Base-by-base conservation (phyloP, 192 early-diverging fungal genomes). In the Funneliformis geosporum region DNA sequence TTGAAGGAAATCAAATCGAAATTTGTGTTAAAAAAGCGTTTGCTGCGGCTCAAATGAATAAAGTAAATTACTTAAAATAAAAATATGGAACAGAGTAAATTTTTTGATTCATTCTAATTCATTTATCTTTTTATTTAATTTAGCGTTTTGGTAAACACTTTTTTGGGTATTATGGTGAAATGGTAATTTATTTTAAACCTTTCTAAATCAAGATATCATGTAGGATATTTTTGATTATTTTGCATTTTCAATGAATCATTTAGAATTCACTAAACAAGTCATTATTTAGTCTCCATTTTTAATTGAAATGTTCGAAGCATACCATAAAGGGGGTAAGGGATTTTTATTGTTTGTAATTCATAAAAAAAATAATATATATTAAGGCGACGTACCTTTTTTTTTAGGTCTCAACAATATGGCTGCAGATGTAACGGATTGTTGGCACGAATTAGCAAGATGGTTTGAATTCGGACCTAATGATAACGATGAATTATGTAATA, bases 301-400 rank as follows among this genome's bases (percentile, higher is more conserved):
- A 72, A 87, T 90, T 1, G 94, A 95, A 79, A 84, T 93, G 16
- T 80, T 93, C 42, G 86, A 91, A 60, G 81, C 87, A 25, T 96
- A 97, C 65, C 88, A 90, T 78, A 83, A 88, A 60, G 95, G 96
- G 25, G 96, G 94, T 81, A 82, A 42, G 40, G 25, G 5, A 28
- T 27, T n/a, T n/a, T n/a, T 65, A 28, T 65, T 16, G 5, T 5
- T 59, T 87, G 42, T 81, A 71, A 59, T 77, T 80, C 5, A 85
- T 84, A 84, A 81, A 83, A 12, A 75, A 65, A 65, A 67, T 10
- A 83, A 11, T 21, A 67, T 7, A 87, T 83, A 18, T 73, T 47
- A 28, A 74, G 79, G 5, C 8, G 38, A 4, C 80, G 79, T 46
- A 85, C 83, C 82, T 83, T 81, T 38, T 80, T 74, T 61, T 80